Base-by-base conservation (phyloP, 164 flowering plant genomes). In the Magnolia changhungtana region DNA sequence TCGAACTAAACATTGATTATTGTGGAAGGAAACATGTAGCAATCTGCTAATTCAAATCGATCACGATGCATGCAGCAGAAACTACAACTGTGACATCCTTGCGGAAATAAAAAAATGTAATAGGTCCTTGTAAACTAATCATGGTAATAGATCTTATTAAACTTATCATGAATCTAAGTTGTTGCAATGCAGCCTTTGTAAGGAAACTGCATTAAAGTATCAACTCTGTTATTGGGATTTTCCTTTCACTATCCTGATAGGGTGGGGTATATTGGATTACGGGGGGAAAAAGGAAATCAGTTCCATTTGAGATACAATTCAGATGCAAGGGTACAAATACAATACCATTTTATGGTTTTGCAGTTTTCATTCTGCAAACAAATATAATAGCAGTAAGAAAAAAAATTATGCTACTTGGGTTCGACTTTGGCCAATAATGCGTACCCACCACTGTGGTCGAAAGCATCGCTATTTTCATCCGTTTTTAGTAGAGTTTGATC, bases 361-460 rank as follows among this genome's bases (percentile, higher is more conserved):
- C 16, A 55, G 14, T 9, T 14, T 14, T 9, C 59, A 55, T 55
- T 9, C 3, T 9, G 14, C 75, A 73, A 59, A 61, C 11, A 37
- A 20, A 52, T 45, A 55, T 3, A 14, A 72, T 72, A 8, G 37
- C 63, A 29, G 68, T 10, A 13, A 63, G 49, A 5, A 31, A 72
- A 72, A 19, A 10, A 63, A 6, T 3, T 27, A 7, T 27, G 16
- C 68, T 63, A 87, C 50, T 85, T 81, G 31, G 87, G 86, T 61
- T 85, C 85, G 9, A 87, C n/a, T 59, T 71, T 80, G 71, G 55
- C 45, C 19, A 86, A 76, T 29, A 79, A 66, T 71, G 80, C 59
- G 78, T 78, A 79, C 2, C 20, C 78, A 21, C 79, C 90, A 76
- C 88, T 83, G 21, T 80, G 82, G 0, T 79, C 83, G 77, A 84